Evolutionary conservation across 1,284 basidiomycete species (phyloP).

Genomic region (Microbotryum scabiosae): DNA sequence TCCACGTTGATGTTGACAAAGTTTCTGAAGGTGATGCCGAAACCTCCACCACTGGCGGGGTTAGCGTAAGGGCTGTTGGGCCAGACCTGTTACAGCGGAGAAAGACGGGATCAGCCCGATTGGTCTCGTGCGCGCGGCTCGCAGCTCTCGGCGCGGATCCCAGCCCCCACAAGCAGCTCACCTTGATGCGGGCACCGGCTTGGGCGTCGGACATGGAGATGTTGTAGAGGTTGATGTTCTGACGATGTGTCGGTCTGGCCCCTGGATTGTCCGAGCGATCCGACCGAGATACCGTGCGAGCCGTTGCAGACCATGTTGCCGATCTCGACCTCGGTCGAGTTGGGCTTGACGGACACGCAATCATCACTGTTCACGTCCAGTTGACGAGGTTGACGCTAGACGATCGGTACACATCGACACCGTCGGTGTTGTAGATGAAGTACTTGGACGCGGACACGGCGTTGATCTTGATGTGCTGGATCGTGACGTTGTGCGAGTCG

Average conservation of each 20-base stretch:
- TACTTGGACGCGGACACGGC: conserved; percentile 31
- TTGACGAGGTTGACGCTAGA: conserved; percentile 33
- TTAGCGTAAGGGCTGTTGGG: conserved; percentile 33
- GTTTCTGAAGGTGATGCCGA: conserved; percentile 41
- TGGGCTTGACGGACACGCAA: conserved; percentile 52
- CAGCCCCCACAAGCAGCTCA: conserved; percentile 45
- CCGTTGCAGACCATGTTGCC: too few species aligned
- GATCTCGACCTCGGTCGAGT: too few species aligned
- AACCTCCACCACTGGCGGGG: conserved; percentile 48
- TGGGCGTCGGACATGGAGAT: conserved; percentile 54
- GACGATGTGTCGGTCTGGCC: conserved; percentile 56
- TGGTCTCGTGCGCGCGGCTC: too few species aligned
- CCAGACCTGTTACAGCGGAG: conserved; percentile 28
- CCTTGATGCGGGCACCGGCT: conserved; percentile 61
- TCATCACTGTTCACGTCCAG: conserved; percentile 49
- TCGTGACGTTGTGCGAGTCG: neutral
- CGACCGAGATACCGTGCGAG: conserved; percentile 54
- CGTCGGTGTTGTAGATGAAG: conserved; percentile 49
- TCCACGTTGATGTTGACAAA: conserved; percentile 45
- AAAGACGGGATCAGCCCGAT: too few species aligned
- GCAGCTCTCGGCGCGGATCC: too few species aligned
- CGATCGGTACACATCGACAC: conserved; percentile 56
- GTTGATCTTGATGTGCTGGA: neutral
- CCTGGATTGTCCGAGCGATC: conserved; percentile 52
- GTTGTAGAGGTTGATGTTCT: conserved; percentile 53